Evolutionary conservation across 2,329 filamentous ascomycete genomes (phyloP), one percentile per base, ranked within the genome.

Genomic region (Penicillium vulpinum): DNA sequence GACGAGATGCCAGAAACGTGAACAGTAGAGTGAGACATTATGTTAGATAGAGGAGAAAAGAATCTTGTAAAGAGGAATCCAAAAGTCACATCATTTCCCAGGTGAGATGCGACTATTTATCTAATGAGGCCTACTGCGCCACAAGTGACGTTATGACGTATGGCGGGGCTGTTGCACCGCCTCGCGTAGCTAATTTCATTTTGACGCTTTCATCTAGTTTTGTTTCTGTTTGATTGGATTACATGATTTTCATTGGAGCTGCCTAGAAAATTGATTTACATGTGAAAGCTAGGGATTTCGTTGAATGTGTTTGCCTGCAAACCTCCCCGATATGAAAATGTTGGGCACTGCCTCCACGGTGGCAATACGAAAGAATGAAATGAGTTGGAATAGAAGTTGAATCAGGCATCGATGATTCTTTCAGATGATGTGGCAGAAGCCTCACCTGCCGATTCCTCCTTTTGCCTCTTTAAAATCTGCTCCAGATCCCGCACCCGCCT

Each of bases 1-100:
- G 81, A 74, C 66, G 90, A 87, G 78, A 99, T 96, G 80, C 94
- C 92, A 79, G 90, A 89, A 70, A 97, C 92, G 79, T 92, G 81
- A 63, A 97, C 91, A 49, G 89, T 93, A 68, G 79, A 84, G 68
- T 78, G 65, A 51, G 83, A 78, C 84, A 87, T 81, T 73, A 35
- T 22, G n/a, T 45, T 40, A 16, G 16, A n/a, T 50, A 39, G 24
- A 54, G 40, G 22, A 35, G 7, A 26, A 28, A 38, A 41, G 24
- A 58, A 38, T 29, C 40, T 52, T 47, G 45, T n/a, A 29, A 29
- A 44, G 5, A 43, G 26, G 45, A 53, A 56, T 35, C n/a, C 15
- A 39, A 45, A 15, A 24, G 38, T 57, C 46, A 33, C 33, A 47
- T 16, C 44, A 48, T 24, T 29, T 35, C 15, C 21, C 21, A 15